These are phyloP conservation scores for Aspergillus aculeatinus DNA, from an alignment of 2,329 filamentous ascomycete species.

Conservation along the genomic window DNA sequence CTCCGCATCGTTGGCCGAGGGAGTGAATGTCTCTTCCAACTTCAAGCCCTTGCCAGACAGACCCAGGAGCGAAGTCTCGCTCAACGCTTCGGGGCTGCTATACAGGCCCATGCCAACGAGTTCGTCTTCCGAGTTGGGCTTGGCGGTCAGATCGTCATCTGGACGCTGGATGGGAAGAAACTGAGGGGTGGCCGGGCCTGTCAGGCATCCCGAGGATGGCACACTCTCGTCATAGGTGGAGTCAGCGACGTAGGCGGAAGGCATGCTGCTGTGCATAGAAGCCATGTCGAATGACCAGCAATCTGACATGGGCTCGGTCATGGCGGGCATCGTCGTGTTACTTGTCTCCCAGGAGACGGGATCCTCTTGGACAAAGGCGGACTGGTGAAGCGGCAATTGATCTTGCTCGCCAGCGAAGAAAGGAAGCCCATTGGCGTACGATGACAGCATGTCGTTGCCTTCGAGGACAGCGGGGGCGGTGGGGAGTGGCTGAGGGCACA, in stretches of 20 bases:
- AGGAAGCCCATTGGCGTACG: conserved; percentile 25
- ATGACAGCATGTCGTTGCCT: conserved; percentile 22
- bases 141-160: conserved; percentile 49
- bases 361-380: conserved; percentile 28
- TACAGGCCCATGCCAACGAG: conserved; percentile 82
- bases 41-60: conserved; percentile 71
- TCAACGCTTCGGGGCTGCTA: conserved; percentile 64
- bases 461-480: conserved; percentile 18
- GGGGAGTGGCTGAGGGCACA: conserved; percentile 21
- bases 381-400: conserved; percentile 23
- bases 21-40: conserved; percentile 72
- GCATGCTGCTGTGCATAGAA: conserved; percentile 33
- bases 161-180: conserved; percentile 39
- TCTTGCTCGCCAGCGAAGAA: conserved; percentile 23
- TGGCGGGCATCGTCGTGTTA: conserved; percentile 19
- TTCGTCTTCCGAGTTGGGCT: conserved; percentile 64
- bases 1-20: conserved; percentile 60
- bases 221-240: conserved; percentile 35
- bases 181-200: conserved; percentile 40
- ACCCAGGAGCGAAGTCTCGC: conserved; percentile 58
- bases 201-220: conserved; percentile 35
- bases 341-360: conserved; percentile 27
- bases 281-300: conserved; percentile 35
- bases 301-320: conserved; percentile 28
- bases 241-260: conserved; percentile 29